Evolutionary conservation across 305 asterid genomes (phyloP), one percentile per base, ranked within the genome.

Genomic region (Solanum hybrid): DNA sequence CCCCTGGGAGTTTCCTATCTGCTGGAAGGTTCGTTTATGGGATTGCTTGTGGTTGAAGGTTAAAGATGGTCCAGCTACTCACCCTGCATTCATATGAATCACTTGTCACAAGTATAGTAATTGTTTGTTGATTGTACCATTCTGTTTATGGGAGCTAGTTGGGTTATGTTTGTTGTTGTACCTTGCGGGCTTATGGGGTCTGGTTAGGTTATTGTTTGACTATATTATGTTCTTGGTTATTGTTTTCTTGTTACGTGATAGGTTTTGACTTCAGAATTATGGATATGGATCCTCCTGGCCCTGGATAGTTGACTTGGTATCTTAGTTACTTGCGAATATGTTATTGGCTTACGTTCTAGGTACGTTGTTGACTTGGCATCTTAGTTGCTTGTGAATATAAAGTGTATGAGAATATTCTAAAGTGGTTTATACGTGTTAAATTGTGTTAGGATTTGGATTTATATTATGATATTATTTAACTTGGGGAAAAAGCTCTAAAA

Each of bases 141-240:
- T 17, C 1, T 0, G 1, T 57, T 57, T 57, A 57, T 57, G 24
- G 70, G 24, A 1, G 4, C 4, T 20, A 0, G 10, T 57, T 57
- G 10, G 70, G 70, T 57, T 57, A 20, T 17, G 70, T 20, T 57
- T 7, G 7, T 20, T 61, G 5, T 61, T 61, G 11, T 61, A 20
- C 72, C 72, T 61, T 61, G 24, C 5, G 11, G 10, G 5, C 5
- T 61, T 20, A 61, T 17, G 5, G 72, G 2, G 26, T 61, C 10
- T 0, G 11, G 2, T 61, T 20, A 61, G 72, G 11, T 20, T 61
- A 61, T 61, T 61, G 5, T 20, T 20, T 57, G 70, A 57, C 70
- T 57, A 17, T 57, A 17, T 57, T 17, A 17, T 17, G 1, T 57
- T 57, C 24, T 57, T 20, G 10, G 11, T 57, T 57, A 20, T 57